Evolutionary conservation across 169 alveolate genomes (phyloP).

Genomic region (Cytauxzoon felis): DNA sequence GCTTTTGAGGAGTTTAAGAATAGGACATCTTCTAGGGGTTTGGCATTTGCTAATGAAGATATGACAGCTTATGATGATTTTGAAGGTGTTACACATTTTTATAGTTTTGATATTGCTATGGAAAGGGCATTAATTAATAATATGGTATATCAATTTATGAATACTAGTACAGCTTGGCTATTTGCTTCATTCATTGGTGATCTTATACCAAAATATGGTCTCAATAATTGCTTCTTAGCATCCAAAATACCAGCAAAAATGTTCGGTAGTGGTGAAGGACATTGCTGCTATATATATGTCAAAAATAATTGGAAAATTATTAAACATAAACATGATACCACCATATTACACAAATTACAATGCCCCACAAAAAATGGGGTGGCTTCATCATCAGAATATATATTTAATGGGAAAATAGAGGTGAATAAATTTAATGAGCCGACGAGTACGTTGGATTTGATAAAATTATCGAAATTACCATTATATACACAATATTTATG

Average conservation of each 20-base stretch:
- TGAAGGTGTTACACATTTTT: slow-evolving; percentile 83
- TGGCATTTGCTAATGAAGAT: slow-evolving; percentile 79
- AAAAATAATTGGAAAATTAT: slow-evolving; percentile 73
- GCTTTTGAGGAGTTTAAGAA: slow-evolving; percentile 5
- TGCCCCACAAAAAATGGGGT: background rate
- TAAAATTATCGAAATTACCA: slow-evolving; percentile 51
- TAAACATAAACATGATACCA: slow-evolving; percentile 7
- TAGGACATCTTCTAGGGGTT: slow-evolving; percentile 7
- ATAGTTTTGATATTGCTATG: slow-evolving; percentile 84
- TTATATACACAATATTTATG: slow-evolving; percentile 34
- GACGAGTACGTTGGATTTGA: slow-evolving; percentile 14
- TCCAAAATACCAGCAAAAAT: slow-evolving; percentile 75
- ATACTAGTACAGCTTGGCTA: slow-evolving; percentile 66
- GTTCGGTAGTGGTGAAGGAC: slow-evolving; percentile 78
- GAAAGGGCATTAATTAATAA: slow-evolving; percentile 78
- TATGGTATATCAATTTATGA: slow-evolving; percentile 65
- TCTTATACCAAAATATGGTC: slow-evolving; percentile 63
- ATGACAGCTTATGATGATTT: slow-evolving; percentile 72
- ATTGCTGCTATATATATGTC: slow-evolving; percentile 77
- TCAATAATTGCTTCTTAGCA: slow-evolving; percentile 62
- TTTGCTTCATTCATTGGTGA: slow-evolving; percentile 69
- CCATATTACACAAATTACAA: background rate
- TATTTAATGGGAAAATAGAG: background rate
- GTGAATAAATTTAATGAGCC: slow-evolving; percentile 33
- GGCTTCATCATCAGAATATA: background rate